phyloP scores from a whole-genome alignment of 352 stramenopile genomes.

The Pythium biforme region DNA sequence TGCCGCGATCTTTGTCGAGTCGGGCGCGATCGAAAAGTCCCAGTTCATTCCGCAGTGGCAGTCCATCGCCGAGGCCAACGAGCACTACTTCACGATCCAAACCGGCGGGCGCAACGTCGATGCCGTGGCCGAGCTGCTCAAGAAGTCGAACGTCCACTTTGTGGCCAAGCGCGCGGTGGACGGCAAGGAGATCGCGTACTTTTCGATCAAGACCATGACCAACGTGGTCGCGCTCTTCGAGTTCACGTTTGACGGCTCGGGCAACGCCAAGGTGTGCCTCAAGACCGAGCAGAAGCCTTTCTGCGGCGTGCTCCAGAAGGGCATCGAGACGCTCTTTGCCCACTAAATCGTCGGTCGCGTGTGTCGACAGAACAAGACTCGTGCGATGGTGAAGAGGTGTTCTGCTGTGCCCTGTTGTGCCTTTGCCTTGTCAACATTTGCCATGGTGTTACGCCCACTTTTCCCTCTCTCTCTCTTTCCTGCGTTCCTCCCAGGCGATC shows the following conservation, averaged over 20 bases:
- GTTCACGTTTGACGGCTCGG: slow-evolving; percentile 94
- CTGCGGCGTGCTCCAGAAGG: slow-evolving; percentile 84
- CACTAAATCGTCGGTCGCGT: slow-evolving; percentile 35
- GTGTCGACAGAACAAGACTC: neutral
- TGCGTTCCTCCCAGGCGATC: slow-evolving; percentile 14
- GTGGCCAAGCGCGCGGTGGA: slow-evolving; percentile 93
- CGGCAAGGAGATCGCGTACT: slow-evolving; percentile 95
- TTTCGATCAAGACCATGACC: slow-evolving; percentile 93
- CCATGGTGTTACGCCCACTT: neutral
- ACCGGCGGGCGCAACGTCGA: slow-evolving; percentile 73
- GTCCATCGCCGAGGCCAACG: slow-evolving; percentile 93
- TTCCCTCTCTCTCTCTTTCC: neutral
- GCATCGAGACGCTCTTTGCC: slow-evolving; percentile 75
- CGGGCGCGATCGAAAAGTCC: slow-evolving; percentile 87
- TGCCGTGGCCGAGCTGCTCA: slow-evolving; percentile 83
- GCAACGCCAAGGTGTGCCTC: slow-evolving; percentile 91
- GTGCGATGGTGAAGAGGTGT: neutral
- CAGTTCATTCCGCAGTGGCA: slow-evolving; percentile 96
- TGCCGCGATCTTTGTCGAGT: slow-evolving; percentile 85
- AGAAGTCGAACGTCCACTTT: slow-evolving; percentile 93
- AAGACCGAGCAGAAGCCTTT: slow-evolving; percentile 94
- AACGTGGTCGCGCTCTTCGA: slow-evolving; percentile 93
- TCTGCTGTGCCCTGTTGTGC: neutral
- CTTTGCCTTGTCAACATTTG: too few relatives aligned
- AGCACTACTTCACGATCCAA: slow-evolving; percentile 91